A percentile compares a stretch with the other conserved stretches of the same genome.
Conservation (phyloP, 768 basidiomycete genomes). For the Boletus sp. region DNA sequence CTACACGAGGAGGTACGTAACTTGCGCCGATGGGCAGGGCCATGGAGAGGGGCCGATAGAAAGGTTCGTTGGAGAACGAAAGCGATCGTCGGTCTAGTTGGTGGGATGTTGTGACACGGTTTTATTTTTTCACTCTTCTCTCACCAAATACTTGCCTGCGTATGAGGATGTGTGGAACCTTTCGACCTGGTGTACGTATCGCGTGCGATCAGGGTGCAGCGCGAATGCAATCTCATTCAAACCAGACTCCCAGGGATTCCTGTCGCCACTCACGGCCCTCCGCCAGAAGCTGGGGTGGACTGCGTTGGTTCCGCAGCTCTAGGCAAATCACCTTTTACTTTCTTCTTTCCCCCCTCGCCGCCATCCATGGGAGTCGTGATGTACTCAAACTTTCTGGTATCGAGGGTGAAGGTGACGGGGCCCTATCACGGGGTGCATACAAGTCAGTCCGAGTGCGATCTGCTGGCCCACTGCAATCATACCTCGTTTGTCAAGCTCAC, state of each 20-base stretch:
- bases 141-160: conserved; percentile 4
- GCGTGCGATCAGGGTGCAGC: not conserved
- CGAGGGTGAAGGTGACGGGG: conserved; percentile 81
- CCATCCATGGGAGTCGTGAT: conserved; percentile 28
- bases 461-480: conserved; percentile 13
- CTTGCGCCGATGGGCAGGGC: conserved; percentile 45
- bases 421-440: conserved; percentile 44
- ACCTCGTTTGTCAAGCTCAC: conserved; percentile 88
- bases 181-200: not conserved
- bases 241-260: not conserved
- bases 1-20: conserved; percentile 53
- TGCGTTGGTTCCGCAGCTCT: conserved; percentile 4
- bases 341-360: conserved; percentile 8
- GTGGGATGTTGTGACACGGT: conserved; percentile 58
- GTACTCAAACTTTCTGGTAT: conserved; percentile 78
- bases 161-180: not conserved
- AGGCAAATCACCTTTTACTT: not conserved
- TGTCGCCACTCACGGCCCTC: conserved; percentile 7
- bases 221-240: not conserved
- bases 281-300: not conserved
- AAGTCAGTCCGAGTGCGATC: not conserved
- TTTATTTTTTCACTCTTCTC: conserved; percentile 1
- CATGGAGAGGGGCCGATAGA: conserved; percentile 60
- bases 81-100: conserved; percentile 57
- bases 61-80: conserved; percentile 62